phyloP scores from a whole-genome alignment of 805 yeast genomes.

The Priceomyces haplophilus region DNA sequence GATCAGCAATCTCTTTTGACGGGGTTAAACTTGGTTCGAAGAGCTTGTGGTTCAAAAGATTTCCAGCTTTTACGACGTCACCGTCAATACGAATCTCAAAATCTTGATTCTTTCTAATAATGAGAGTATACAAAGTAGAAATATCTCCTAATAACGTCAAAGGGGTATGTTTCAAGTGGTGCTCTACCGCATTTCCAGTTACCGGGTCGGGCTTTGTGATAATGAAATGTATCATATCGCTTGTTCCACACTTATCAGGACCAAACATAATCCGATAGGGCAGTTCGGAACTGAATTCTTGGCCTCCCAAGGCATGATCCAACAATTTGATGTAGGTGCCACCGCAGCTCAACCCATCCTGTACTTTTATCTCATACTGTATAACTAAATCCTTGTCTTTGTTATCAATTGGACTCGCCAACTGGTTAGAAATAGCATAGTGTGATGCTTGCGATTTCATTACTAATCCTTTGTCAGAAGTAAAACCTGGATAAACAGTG shows the following conservation, averaged over 20 bases:
- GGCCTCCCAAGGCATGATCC: slow-evolving; percentile 32
- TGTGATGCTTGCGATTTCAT: slow-evolving; percentile 72
- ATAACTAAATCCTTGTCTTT: slow-evolving; percentile 66
- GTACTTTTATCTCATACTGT: slow-evolving; percentile 87
- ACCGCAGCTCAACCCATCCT: slow-evolving; percentile 76
- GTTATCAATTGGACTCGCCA: slow-evolving; percentile 58
- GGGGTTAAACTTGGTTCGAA: slow-evolving; percentile 69
- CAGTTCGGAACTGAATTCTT: slow-evolving; percentile 58
- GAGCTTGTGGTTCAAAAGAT: slow-evolving; percentile 47
- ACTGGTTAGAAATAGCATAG: slow-evolving; percentile 71
- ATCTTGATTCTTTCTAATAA: slow-evolving; percentile 60
- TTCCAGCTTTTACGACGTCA: slow-evolving; percentile 66
- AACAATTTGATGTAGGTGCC: slow-evolving; percentile 86
- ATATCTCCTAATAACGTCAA: slow-evolving; percentile 56
- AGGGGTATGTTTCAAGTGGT: slow-evolving; percentile 67
- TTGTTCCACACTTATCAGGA: slow-evolving; percentile 84
- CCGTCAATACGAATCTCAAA: slow-evolving; percentile 86
- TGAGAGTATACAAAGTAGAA: slow-evolving; percentile 71
- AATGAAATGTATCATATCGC: slow-evolving; percentile 78
- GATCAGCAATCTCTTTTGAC: slow-evolving; percentile 56
- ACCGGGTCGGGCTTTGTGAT: slow-evolving; percentile 55
- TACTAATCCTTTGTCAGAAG: slow-evolving; percentile 72
- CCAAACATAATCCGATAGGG: slow-evolving; percentile 91
- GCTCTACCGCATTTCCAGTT: slow-evolving; percentile 61
- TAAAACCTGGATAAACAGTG: slow-evolving; percentile 52